phyloP scores from a whole-genome alignment of 768 basidiomycete species.

The Lactarius sanguifluus region DNA sequence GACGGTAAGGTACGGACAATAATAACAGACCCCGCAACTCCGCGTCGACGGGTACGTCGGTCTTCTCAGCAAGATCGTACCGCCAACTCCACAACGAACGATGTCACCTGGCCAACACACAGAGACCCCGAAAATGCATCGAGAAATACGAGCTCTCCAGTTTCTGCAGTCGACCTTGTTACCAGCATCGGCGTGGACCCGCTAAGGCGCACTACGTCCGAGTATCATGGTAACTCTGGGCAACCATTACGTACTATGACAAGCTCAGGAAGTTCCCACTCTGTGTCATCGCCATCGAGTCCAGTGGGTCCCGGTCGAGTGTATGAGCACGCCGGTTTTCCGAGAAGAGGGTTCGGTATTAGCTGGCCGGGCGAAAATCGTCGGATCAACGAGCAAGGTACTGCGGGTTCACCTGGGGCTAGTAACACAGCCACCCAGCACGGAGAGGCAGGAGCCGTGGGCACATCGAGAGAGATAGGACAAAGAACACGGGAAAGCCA shows the following conservation, averaged over 20 bases:
- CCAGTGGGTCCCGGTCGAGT: background rate
- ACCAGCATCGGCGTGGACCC: background rate
- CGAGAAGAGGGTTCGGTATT: background rate
- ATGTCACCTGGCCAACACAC: background rate
- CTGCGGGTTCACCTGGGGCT: background rate
- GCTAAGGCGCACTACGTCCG: background rate
- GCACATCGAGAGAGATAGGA: background rate
- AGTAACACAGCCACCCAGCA: background rate
- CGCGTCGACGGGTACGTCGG: background rate
- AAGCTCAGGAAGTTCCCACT: background rate
- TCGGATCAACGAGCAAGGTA: background rate
- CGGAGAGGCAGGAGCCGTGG: background rate
- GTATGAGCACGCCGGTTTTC: background rate
- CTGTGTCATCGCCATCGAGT: background rate
- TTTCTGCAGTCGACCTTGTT: background rate
- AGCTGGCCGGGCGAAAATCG: background rate
- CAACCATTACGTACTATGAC: background rate
- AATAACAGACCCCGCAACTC: background rate
- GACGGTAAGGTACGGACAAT: constrained; percentile 3
- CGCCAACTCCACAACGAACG: too few relatives aligned
- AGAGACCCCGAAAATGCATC: background rate
- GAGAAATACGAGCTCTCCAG: background rate
- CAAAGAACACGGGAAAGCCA: background rate
- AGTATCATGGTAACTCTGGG: background rate
- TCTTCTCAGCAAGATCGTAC: background rate